These are phyloP conservation scores for Cotoneaster glaucophyllus DNA, from an alignment of 306 rosid species.

Conservation along the genomic window DNA sequence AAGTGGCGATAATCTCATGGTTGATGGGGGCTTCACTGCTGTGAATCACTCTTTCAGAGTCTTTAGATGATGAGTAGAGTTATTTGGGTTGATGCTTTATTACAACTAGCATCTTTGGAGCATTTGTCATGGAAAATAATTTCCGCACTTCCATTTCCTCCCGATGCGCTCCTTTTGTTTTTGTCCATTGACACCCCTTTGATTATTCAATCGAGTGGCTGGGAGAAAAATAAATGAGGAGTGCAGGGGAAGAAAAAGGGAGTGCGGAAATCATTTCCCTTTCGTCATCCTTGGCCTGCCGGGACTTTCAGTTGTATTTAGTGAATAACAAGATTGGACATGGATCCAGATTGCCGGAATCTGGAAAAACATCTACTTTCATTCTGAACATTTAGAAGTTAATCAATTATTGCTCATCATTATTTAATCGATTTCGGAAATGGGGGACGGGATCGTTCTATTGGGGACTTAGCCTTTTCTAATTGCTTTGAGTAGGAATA, in stretches of 20 bases:
- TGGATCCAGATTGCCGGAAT: background rate
- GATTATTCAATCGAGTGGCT: too few relatives aligned
- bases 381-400: background rate
- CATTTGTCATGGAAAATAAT: background rate
- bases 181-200: too few relatives aligned
- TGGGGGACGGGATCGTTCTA: too few relatives aligned
- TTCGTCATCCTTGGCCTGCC: background rate
- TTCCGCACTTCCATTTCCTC: too few relatives aligned
- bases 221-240: too few relatives aligned
- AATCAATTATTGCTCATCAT: too few relatives aligned
- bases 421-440: too few relatives aligned
- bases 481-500: too few relatives aligned
- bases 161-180: background rate
- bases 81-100: background rate
- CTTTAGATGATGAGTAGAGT: slow-evolving; percentile 40
- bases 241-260: too few relatives aligned
- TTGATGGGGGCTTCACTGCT: slow-evolving; percentile 69
- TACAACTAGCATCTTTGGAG: background rate
- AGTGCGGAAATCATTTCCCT: too few relatives aligned
- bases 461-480: too few relatives aligned
- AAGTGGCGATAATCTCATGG: slow-evolving; percentile 64
- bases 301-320: background rate
- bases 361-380: background rate
- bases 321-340: background rate
- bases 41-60: slow-evolving; percentile 45